Percentiles rank a stretch among this genome's conserved stretches.
phyloP scores from a whole-genome alignment of 371 early-diverging fungal species.

The Massospora cicadina region DNA sequence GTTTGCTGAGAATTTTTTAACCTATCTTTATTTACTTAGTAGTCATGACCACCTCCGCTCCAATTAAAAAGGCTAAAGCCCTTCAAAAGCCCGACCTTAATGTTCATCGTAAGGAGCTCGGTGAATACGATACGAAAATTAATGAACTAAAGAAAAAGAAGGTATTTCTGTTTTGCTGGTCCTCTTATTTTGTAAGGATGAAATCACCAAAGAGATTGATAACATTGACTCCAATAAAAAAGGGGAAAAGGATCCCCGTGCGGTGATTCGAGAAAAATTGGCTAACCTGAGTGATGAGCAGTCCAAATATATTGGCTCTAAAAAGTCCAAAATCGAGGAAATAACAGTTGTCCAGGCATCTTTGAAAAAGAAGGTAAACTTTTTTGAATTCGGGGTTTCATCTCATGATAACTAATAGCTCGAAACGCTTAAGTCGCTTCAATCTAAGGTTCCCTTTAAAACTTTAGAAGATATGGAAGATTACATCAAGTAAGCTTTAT shows the following conservation, averaged over 20 bases:
- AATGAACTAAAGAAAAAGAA: slow-evolving; percentile 33
- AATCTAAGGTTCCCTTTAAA: slow-evolving; percentile 62
- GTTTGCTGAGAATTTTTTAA: not conserved
- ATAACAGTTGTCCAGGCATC: slow-evolving; percentile 42
- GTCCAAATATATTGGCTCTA: slow-evolving; percentile 29
- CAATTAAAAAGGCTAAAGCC: slow-evolving; percentile 3
- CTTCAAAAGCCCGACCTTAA: slow-evolving; percentile 31
- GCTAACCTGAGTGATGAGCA: slow-evolving; percentile 41
- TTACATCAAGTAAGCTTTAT: slow-evolving; percentile 38
- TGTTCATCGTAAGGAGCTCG: slow-evolving; percentile 25
- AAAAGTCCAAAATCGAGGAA: slow-evolving; percentile 37
- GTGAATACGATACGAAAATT: slow-evolving; percentile 28
- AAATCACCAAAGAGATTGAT: slow-evolving; percentile 35
- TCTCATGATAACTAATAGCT: too few species aligned
- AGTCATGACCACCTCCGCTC: not conserved
- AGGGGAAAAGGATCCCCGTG: slow-evolving; percentile 24
- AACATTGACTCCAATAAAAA: slow-evolving; percentile 20
- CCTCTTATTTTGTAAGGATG: slow-evolving; percentile 22
- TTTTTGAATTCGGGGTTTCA: too few species aligned
- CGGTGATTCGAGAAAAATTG: slow-evolving; percentile 35
- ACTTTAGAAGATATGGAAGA: slow-evolving; percentile 56
- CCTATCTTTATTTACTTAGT: not conserved
- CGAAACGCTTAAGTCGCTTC: slow-evolving; percentile 45
- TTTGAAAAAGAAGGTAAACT: slow-evolving; percentile 53
- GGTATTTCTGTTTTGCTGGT: slow-evolving; percentile 20